phyloP scores from a whole-genome alignment of 2,329 filamentous ascomycete genomes.

The Ustilaginoidea virens region DNA sequence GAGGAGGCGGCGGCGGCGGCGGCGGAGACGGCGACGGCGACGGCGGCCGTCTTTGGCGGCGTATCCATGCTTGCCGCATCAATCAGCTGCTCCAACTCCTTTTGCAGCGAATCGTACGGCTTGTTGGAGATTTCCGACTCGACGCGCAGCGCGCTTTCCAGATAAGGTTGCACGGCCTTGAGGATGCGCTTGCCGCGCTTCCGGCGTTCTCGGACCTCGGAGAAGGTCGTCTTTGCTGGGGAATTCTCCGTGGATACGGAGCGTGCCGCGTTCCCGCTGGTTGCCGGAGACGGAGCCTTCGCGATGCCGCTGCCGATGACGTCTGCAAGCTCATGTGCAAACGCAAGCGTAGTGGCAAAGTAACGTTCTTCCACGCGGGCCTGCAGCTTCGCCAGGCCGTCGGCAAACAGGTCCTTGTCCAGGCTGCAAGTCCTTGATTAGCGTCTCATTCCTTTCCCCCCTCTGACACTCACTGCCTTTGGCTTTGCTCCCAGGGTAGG shows the following conservation, averaged over 20 bases:
- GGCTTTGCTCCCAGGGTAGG: background rate
- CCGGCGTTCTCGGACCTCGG: constrained; percentile 65
- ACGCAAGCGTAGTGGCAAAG: constrained; percentile 42
- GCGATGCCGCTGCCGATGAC: constrained; percentile 38
- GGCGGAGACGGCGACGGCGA: too few species aligned
- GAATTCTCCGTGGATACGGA: constrained; percentile 28
- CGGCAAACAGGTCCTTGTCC: constrained; percentile 46
- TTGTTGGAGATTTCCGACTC: constrained; percentile 69
- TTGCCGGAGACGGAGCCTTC: constrained; percentile 2
- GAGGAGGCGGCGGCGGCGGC: constrained; percentile 17
- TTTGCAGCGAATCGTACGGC: constrained; percentile 52
- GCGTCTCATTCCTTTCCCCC: too few species aligned
- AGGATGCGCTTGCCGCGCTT: constrained; percentile 81
- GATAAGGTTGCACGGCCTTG: constrained; percentile 61
- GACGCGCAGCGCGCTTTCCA: constrained; percentile 61
- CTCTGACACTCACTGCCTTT: too few species aligned
- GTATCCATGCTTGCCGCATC: constrained; percentile 50
- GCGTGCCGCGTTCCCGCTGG: constrained; percentile 9
- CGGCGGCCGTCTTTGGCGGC: too few species aligned
- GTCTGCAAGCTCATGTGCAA: constrained; percentile 40
- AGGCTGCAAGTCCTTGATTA: constrained; percentile 41
- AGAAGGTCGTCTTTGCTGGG: constrained; percentile 34
- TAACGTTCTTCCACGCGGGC: constrained; percentile 36
- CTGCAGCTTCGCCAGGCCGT: constrained; percentile 33
- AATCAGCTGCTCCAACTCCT: constrained; percentile 59